phyloP scores from a whole-genome alignment of 83 land plant genomes.

The Isoetes engelmannii region DNA sequence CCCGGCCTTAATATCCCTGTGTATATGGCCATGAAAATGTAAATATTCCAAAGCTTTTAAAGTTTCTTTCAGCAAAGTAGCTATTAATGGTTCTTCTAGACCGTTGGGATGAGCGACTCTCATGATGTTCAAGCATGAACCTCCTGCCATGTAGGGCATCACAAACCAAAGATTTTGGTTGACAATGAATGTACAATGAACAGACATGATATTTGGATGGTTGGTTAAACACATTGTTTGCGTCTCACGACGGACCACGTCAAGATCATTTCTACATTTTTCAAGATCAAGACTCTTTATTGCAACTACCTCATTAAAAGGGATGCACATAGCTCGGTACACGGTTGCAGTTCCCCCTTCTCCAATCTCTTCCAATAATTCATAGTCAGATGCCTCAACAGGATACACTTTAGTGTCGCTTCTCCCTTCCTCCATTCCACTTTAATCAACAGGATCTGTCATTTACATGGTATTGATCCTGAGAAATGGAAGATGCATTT shows the following conservation, averaged over 20 bases:
- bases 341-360: slow-evolving; percentile 22
- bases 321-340: slow-evolving; percentile 20
- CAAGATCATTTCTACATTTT: slow-evolving; percentile 26
- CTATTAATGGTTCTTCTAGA: slow-evolving; percentile 44
- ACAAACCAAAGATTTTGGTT: slow-evolving; percentile 34
- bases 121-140: slow-evolving; percentile 54
- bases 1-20: slow-evolving; percentile 67
- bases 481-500: too few species aligned
- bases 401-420: too few species aligned
- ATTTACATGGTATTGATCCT: too few species aligned
- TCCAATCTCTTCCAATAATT: slow-evolving; percentile 21
- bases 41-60: slow-evolving; percentile 49
- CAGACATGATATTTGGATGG: slow-evolving; percentile 58
- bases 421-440: too few species aligned
- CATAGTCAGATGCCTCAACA: background rate
- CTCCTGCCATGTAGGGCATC: slow-evolving; percentile 73
- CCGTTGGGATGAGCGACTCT: slow-evolving; percentile 45
- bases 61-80: slow-evolving; percentile 39
- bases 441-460: too few species aligned
- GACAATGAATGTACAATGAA: slow-evolving; percentile 57
- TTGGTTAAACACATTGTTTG: slow-evolving; percentile 48
- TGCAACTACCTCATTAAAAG: slow-evolving; percentile 23
- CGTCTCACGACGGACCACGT: slow-evolving; percentile 42
- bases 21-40: slow-evolving; percentile 59
- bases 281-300: slow-evolving; percentile 19